Base-by-base conservation (phyloP, 805 yeast species). In the Kluyveromyces nonfermentans region DNA sequence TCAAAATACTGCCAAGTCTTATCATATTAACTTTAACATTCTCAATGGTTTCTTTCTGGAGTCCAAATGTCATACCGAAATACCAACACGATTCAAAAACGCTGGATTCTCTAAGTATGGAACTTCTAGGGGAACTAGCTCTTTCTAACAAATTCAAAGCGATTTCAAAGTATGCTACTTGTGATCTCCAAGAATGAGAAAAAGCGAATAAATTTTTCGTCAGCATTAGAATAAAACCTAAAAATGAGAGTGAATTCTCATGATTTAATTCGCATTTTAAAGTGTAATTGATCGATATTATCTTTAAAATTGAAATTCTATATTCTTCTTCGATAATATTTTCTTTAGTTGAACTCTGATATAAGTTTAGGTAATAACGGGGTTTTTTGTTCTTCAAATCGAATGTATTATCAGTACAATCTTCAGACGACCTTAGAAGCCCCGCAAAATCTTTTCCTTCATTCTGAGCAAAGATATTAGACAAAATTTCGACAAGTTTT, bases 151-250 rank as follows among this genome's bases (percentile, higher is more conserved):
- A 30, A 7, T 46, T 45, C 1, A 43, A 55, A 21, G 75, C 59
- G 8, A 68, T 64, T 41, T 75, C 78, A 49, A 67, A 70, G 16
- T 65, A 62, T 1, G 70, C 68, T 1, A 71, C 46, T 50, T 78
- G 77, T 1, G 81, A 69, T 51, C 82, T 71, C 90, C 90, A 83
- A 1, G 85, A 74, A 18, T 40, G 42, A 42, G 58, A 37, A 43
- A 57, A 47, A 22, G 51, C 54, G 56, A 59, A 63, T 57, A 70
- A 50, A 3, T 45, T 37, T 4, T 45, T 40, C 43, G 64, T 47
- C 33, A 57, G 37, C 9, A 52, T 49, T 47, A 66, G 47, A 2
- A 68, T 57, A 46, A 71, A 67, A 1, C 46, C 25, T 2, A 67
- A 40, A 6, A 25, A 25, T 4, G 30, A 25, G 30, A 25, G 12